phyloP scores from a whole-genome alignment of 2,329 filamentous ascomycete species.

The Penicillium hesseltinei region DNA sequence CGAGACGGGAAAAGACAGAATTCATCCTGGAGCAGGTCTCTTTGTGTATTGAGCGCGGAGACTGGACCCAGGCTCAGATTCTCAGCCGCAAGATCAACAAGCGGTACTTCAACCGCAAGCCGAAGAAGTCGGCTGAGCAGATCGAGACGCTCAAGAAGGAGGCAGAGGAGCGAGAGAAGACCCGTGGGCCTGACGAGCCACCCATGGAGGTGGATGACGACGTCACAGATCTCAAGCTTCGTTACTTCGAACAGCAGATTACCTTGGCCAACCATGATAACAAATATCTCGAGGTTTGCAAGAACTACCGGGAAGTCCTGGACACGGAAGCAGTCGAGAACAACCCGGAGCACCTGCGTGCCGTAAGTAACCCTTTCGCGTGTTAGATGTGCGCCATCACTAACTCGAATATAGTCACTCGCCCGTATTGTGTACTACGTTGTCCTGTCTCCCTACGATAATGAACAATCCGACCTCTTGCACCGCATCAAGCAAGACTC shows the following conservation, averaged over 20 bases:
- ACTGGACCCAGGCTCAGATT: constrained; percentile 95
- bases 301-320: constrained; percentile 94
- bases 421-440: constrained; percentile 97
- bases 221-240: constrained; percentile 92
- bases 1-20: constrained; percentile 93
- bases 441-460: constrained; percentile 94
- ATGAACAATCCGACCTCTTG: constrained; percentile 95
- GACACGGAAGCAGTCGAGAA: constrained; percentile 95
- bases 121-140: constrained; percentile 85
- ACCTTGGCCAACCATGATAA: constrained; percentile 91
- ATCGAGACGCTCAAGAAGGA: constrained; percentile 88
- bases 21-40: constrained; percentile 95
- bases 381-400: background rate
- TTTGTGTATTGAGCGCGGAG: constrained; percentile 89
- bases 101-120: constrained; percentile 82
- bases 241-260: constrained; percentile 97
- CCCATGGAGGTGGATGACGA: constrained; percentile 78
- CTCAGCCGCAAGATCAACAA: constrained; percentile 97
- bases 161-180: constrained; percentile 71
- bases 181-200: constrained; percentile 71
- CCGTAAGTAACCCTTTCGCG: constrained; percentile 59
- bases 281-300: constrained; percentile 97
- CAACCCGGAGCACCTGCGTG: constrained; percentile 78
- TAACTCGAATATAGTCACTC: constrained; percentile 60
- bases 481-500: constrained; percentile 87